Percentiles rank a stretch among this genome's conserved stretches.
These are phyloP conservation scores for Fusarium bulbicola DNA, from an alignment of 2,329 filamentous ascomycete genomes.

Conservation along the genomic window DNA sequence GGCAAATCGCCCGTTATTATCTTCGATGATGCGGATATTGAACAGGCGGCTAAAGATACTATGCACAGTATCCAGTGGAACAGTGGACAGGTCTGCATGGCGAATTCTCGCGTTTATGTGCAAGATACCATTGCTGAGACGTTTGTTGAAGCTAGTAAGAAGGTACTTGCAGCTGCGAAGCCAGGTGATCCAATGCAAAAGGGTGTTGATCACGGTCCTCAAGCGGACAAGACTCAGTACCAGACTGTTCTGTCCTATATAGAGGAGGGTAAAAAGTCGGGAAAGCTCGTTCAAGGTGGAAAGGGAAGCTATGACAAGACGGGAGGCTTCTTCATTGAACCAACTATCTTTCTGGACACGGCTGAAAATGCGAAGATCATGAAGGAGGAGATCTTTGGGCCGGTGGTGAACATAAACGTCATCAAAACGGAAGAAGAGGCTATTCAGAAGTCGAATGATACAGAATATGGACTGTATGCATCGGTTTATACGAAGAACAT, in stretches of 20 bases:
- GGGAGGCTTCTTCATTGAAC: constrained; percentile 26
- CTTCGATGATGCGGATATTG: constrained; percentile 62
- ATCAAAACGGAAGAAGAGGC: constrained; percentile 49
- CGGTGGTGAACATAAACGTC: constrained; percentile 66
- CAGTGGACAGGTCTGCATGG: constrained; percentile 68
- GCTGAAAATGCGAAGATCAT: constrained; percentile 55
- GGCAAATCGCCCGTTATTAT: constrained; percentile 73
- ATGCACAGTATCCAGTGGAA: constrained; percentile 58
- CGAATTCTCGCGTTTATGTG: constrained; percentile 67
- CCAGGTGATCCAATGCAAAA: constrained; percentile 1
- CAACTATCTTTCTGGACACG: constrained; percentile 34
- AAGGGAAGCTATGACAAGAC: constrained; percentile 4
- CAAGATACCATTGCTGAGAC: constrained; percentile 57
- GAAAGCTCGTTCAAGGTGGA: constrained; percentile 14
- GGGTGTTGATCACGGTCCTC: constrained; percentile 21
- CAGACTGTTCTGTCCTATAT: constrained; percentile 20
- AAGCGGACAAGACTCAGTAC: constrained; percentile 27
- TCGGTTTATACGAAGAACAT: constrained; percentile 67
- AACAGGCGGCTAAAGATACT: constrained; percentile 56
- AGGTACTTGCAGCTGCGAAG: neutral
- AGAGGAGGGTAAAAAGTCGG: constrained; percentile 22
- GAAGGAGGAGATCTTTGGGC: constrained; percentile 71
- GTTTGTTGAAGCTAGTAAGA: constrained; percentile 17
- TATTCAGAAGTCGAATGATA: constrained; percentile 50
- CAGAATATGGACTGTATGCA: constrained; percentile 64